phyloP scores from a whole-genome alignment of 2,329 filamentous ascomycete genomes.

The Diplodia seriata region DNA sequence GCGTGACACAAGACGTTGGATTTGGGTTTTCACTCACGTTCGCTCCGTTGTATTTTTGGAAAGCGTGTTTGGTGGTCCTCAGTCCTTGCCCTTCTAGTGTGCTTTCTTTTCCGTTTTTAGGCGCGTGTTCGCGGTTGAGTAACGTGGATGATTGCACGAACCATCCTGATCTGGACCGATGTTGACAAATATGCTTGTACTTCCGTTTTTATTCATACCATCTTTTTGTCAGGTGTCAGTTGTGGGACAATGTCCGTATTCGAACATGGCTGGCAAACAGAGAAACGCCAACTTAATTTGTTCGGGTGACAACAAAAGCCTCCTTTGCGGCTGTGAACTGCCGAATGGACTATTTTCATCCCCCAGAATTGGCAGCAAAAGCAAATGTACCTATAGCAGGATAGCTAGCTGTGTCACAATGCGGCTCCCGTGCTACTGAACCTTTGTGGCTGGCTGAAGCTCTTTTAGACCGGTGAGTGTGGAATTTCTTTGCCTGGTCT shows the following conservation, averaged over 20 bases:
- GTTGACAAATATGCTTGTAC: neutral
- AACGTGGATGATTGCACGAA: neutral
- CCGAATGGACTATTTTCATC: neutral
- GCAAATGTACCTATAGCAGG: neutral
- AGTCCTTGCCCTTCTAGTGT: neutral
- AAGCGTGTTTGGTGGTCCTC: neutral
- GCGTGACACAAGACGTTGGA: conserved; percentile 14
- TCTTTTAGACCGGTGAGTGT: neutral
- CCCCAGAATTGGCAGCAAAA: neutral
- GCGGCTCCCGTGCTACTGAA: neutral
- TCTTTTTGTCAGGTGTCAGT: neutral
- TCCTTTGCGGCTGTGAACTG: neutral
- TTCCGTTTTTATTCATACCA: neutral
- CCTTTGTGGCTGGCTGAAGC: neutral
- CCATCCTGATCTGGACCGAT: neutral
- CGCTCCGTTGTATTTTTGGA: neutral
- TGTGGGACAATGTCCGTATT: neutral
- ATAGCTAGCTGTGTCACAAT: neutral
- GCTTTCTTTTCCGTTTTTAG: neutral
- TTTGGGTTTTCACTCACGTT: conserved; percentile 3
- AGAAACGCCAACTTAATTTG: neutral
- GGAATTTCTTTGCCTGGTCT: neutral
- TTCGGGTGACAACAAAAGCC: neutral
- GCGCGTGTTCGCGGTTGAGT: neutral
- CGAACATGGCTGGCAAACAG: neutral